phyloP scores from a whole-genome alignment of 75 land plant genomes.

The Gnetum montanum region DNA sequence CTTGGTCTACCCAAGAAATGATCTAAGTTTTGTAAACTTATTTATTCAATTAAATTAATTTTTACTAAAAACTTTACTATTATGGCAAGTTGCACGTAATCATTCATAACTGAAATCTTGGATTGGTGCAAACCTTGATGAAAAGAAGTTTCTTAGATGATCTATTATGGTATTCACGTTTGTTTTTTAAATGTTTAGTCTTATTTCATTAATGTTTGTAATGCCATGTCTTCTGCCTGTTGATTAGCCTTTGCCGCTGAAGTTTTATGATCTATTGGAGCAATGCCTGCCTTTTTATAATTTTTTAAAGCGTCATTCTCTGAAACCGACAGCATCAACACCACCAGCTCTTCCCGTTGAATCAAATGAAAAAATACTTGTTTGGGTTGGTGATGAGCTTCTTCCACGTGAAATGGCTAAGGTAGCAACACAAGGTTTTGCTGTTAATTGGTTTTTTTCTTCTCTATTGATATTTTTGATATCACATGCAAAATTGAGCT shows the following conservation, averaged over 20 bases:
- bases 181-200: no score
- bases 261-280: slow-evolving; percentile 66
- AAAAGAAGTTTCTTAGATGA: no score
- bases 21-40: no score
- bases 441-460: neutral
- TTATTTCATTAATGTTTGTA: no score
- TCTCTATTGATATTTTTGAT: neutral
- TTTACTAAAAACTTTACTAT: no score
- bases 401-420: slow-evolving; percentile 83
- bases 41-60: no score
- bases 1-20: no score
- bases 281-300: slow-evolving; percentile 85
- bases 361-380: slow-evolving; percentile 64
- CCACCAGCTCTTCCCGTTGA: slow-evolving; percentile 65
- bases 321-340: slow-evolving; percentile 16
- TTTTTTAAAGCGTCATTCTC: slow-evolving; percentile 45
- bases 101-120: no score
- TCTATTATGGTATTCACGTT: no score
- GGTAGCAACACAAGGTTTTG: slow-evolving; percentile 36
- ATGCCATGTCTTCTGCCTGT: neutral
- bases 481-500: neutral
- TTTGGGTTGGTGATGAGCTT: slow-evolving; percentile 85
- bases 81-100: no score
- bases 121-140: no score
- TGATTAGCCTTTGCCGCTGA: slow-evolving; percentile 60